Percentiles rank a stretch among this genome's conserved stretches.
Conservation (phyloP, 2,329 filamentous ascomycete genomes). For the Cladosporium velox region DNA sequence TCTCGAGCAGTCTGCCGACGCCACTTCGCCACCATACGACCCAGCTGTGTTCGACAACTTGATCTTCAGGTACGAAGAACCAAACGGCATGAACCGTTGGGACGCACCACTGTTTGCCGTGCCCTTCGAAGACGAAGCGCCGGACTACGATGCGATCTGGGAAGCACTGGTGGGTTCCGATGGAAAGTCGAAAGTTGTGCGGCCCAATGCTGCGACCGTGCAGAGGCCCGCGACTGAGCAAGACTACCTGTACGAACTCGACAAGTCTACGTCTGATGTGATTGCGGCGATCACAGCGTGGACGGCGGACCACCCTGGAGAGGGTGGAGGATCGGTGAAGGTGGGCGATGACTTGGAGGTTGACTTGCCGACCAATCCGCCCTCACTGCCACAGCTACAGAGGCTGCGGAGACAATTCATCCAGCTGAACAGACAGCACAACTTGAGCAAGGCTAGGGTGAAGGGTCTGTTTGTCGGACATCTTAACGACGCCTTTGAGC, state of each 20-base stretch:
- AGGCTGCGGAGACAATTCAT: conserved; percentile 76
- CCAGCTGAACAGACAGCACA: conserved; percentile 69
- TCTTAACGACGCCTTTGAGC: conserved; percentile 42
- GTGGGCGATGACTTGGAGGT: conserved; percentile 48
- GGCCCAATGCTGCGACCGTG: conserved; percentile 75
- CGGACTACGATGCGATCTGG: conserved; percentile 72
- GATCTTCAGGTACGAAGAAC: conserved; percentile 81
- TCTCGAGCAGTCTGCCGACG: conserved; percentile 40
- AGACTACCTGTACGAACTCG: conserved; percentile 78
- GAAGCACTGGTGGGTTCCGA: conserved; percentile 64
- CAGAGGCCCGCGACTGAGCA: conserved; percentile 62
- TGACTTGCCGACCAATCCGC: conserved; percentile 67
- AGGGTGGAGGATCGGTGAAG: conserved; percentile 61
- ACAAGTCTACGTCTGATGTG: conserved; percentile 76
- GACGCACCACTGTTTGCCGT: conserved; percentile 81
- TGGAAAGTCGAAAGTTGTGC: conserved; percentile 66
- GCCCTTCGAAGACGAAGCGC: conserved; percentile 70
- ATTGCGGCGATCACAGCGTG: conserved; percentile 69
- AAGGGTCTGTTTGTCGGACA: conserved; percentile 45
- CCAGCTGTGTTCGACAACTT: conserved; percentile 74
- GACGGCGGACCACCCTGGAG: conserved; percentile 64
- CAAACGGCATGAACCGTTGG: conserved; percentile 82
- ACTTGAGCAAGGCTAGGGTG: conserved; percentile 42
- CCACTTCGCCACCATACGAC: conserved; percentile 45
- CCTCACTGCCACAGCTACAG: conserved; percentile 71